Conservation (phyloP, 1,284 basidiomycete genomes). For the Puccinia hordei region DNA sequence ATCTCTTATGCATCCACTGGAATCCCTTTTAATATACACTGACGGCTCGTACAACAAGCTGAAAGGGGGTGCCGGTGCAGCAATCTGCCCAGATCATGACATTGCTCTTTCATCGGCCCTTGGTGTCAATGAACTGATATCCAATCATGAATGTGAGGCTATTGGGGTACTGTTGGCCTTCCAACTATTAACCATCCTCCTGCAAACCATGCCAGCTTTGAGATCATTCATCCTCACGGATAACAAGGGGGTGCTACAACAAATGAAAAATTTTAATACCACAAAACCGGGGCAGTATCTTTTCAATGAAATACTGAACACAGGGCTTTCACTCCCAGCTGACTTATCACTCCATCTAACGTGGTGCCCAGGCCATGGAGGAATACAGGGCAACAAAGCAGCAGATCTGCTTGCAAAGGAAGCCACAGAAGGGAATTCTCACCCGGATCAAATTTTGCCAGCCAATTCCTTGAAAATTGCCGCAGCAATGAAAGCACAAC, state of each 20-base stretch:
- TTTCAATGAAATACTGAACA: background rate
- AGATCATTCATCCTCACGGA: background rate
- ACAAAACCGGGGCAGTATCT: background rate
- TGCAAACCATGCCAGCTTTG: too few relatives aligned
- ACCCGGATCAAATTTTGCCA: background rate
- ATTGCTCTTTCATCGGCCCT: background rate
- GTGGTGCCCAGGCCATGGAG: constrained; percentile 9
- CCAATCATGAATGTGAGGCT: too few relatives aligned
- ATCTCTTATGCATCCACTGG: background rate
- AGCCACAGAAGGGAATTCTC: background rate
- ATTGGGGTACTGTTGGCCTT: background rate
- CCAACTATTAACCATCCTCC: background rate
- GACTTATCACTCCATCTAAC: background rate
- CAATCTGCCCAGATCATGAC: background rate
- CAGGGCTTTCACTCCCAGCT: background rate
- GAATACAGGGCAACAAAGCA: background rate
- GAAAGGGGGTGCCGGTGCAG: background rate
- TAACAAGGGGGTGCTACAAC: background rate
- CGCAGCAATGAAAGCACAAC: too few relatives aligned
- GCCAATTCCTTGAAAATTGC: background rate
- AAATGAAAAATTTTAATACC: too few relatives aligned
- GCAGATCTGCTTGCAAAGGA: background rate
- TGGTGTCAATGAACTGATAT: background rate
- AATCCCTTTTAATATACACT: background rate
- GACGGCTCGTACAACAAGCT: background rate